Conservation (phyloP, 2,329 filamentous ascomycete species). For the Orbilia oligospora region DNA sequence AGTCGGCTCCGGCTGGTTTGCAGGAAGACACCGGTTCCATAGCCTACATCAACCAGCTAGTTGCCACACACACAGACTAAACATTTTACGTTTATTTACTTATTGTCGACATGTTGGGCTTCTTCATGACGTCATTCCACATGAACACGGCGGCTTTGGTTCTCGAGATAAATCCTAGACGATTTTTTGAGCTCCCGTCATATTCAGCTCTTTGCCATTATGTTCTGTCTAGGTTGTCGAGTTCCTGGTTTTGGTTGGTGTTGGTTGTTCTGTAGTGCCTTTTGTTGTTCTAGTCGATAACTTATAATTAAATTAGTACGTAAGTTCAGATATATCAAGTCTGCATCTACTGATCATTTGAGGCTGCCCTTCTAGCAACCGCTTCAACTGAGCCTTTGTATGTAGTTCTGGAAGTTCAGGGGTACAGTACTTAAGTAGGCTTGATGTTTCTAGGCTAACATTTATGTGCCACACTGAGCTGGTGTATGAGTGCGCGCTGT, state of each 20-base stretch:
- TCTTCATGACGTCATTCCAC: background rate
- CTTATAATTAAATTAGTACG: too few relatives aligned
- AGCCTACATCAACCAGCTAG: conserved; percentile 40
- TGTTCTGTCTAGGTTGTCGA: too few relatives aligned
- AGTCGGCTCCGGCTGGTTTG: conserved; percentile 14
- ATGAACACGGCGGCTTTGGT: background rate
- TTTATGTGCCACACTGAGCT: too few relatives aligned
- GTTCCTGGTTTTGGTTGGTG: background rate
- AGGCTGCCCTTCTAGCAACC: background rate
- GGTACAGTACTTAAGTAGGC: too few relatives aligned
- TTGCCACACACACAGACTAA: conserved; percentile 46
- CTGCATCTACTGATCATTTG: background rate
- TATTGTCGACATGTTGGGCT: background rate
- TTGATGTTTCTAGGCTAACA: too few relatives aligned
- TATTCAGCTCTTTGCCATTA: too few relatives aligned
- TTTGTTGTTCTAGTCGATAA: too few relatives aligned
- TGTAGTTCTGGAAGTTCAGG: conserved; percentile 3
- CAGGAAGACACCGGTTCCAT: conserved; percentile 36
- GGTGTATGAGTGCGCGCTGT: too few relatives aligned
- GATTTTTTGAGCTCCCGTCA: too few relatives aligned
- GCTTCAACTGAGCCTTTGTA: background rate
- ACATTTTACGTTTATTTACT: background rate
- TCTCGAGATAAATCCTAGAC: too few relatives aligned
- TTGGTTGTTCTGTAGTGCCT: conserved; percentile 6
- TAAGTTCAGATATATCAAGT: background rate